Base-by-base conservation (phyloP, 2,329 filamentous ascomycete genomes). In the Xylaria sp. region DNA sequence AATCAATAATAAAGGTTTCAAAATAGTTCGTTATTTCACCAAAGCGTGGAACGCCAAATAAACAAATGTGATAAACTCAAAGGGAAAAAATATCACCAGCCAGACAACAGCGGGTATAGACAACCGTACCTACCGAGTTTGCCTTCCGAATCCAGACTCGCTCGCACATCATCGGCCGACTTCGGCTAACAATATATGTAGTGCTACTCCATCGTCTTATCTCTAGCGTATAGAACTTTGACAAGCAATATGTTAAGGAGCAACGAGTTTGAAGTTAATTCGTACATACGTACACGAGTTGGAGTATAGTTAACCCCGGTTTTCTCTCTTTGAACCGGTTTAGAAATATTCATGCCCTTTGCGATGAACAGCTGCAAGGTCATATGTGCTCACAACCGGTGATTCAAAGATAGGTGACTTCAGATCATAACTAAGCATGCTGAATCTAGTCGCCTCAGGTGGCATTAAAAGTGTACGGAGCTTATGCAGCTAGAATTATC, bases 151-250 rank as follows among this genome's bases (percentile, higher is more conserved):
- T 48, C 7, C 31, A 57, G 46, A 44, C 49, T 38, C 48, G 42
- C 44, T 53, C 23, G 20, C 31, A 62, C n/a, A 54, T 56, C 44
- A 17, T 60, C 46, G 57, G 36, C 28, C 13, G 10, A 20, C 46
- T 40, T 42, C 28, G 28, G 28, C 28, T 28, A 28, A 28, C 28
- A 48, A 23, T 7, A 40, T n/a, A 28, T 36, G 44, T 49, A 9
- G 60, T 46, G 38, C 3, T 54, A 54, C 61, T 10, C 31, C 26
- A 38, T 48, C 61, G 38, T 36, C 36, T 54, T 44, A 65, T 65
- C 63, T 46, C 13, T 11, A 28, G 56, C 20, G 31, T 56, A 58
- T 28, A 9, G 15, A 17, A 49, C 40, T 63, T 26, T 31, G n/a
- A 38, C 58, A 53, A 66, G 57, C 28, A 33, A 17, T 17, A 13